A percentile compares a stretch with the other conserved stretches of the same genome.
These are phyloP conservation scores for Malassezia caprae DNA, from an alignment of 1,284 basidiomycete genomes.

Conservation along the genomic window DNA sequence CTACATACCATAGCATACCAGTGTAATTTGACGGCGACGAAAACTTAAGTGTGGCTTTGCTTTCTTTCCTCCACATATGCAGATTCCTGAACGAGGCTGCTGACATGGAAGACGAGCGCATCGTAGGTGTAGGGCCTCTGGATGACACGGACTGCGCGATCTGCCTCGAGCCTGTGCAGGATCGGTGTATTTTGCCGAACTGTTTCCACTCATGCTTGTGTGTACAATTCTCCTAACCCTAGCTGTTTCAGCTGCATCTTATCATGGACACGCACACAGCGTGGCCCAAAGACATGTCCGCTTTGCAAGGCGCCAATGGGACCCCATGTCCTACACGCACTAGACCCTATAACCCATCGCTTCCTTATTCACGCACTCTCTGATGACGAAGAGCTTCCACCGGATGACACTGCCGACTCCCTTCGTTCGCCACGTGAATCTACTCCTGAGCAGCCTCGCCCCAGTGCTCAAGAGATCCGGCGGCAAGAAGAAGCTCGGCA, in stretches of 20 bases:
- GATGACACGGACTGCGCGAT: conserved; percentile 13
- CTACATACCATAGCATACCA: conserved; percentile 1
- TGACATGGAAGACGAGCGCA: not conserved
- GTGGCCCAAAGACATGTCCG: conserved; percentile 7
- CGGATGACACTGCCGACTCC: not conserved
- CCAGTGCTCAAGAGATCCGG: not conserved
- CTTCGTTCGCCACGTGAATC: not conserved
- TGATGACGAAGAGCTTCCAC: not conserved
- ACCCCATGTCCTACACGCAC: conserved; percentile 5
- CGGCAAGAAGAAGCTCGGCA: conserved; percentile 4
- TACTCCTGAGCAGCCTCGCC: not conserved
- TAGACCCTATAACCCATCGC: conserved; percentile 3
- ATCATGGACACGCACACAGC: conserved; percentile 6
- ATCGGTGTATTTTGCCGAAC: conserved; percentile 10
- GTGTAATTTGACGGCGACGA: not conserved
- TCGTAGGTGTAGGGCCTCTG: not conserved
- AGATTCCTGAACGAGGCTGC: not conserved
- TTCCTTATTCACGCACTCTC: not conserved
- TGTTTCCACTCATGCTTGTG: conserved; percentile 18
- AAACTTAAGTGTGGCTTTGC: not conserved
- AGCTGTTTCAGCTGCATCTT: conserved; percentile 13
- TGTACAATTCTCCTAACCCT: not conserved
- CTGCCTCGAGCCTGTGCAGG: conserved; percentile 8
- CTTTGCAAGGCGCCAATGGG: conserved; percentile 12
- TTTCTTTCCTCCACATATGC: not conserved